Evolutionary conservation across 495 filamentous ascomycete species (phyloP), one percentile per base, ranked within the genome.

Genomic region (Xylaria cubensis): DNA sequence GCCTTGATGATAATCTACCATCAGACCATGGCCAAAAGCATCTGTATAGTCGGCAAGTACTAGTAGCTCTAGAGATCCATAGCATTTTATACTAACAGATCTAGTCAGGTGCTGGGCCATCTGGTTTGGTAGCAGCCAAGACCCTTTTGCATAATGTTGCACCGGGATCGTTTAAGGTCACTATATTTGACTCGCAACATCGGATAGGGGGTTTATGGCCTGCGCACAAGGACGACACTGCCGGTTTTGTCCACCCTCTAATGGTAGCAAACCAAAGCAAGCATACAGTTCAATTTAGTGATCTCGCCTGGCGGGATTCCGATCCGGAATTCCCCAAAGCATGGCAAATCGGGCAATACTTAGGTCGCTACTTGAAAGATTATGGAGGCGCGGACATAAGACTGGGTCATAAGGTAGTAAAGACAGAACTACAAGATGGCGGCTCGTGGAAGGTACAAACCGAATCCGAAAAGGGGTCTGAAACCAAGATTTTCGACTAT

Each of bases 211-310:
- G 94, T 2, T 85, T 97, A 17, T 97, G 94, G 94, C 88, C 90
- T 4, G 73, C 86, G 21, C 69, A 73, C 13, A 82, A 73, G 44
- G 79, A 80, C 9, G 85, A 88, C 36, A 44, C 46, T 7, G 78
- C 73, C 42, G 87, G 88, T 41, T 75, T 86, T 15, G 75, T 95
- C 12, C 86, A 91, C 70, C 90, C 91, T 4, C 80, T 84, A 42
- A 95, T 96, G 91, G 84, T 86, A 8, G 91, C 92, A 3, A 97
- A 97, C 80, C 88, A 93, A 66, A 93, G 91, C 79, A 88, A 87
- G 26, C 93, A 92, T 81, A 92, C 91, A 0, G 91, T 95, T 50
- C 85, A 88, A 51, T 96, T 97, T 78, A 92, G 92, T 13, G 94
- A 97, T 78, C 78, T 94, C 6, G 86, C 91, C 19, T 95, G 93